A percentile compares a stretch with the other conserved stretches of the same genome.
These are phyloP conservation scores for Fusarium sp. DNA, from an alignment of 2,329 filamentous ascomycete species.

Conservation along the genomic window DNA sequence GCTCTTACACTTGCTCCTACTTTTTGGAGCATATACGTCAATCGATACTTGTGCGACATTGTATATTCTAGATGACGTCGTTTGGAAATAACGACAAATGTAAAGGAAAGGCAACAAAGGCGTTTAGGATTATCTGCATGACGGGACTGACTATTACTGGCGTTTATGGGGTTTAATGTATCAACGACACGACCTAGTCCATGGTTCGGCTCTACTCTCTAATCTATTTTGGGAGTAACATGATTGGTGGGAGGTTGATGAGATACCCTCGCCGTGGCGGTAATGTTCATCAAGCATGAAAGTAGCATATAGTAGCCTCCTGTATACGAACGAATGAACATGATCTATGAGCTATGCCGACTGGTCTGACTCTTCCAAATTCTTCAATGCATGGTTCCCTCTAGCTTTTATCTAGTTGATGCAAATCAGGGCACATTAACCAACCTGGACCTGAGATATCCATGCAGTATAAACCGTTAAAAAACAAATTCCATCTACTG, in stretches of 20 bases:
- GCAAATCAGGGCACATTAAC: slow-evolving; percentile 3
- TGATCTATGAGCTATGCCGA: slow-evolving; percentile 22
- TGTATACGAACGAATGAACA: slow-evolving; percentile 28
- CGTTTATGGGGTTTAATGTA: slow-evolving; percentile 20
- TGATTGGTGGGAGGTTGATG: slow-evolving; percentile 21
- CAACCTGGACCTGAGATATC: not conserved
- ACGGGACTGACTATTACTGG: slow-evolving; percentile 12
- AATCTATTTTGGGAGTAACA: slow-evolving; percentile 15
- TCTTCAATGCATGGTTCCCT: slow-evolving; percentile 6
- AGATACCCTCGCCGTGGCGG: slow-evolving; percentile 37
- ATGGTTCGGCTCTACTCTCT: slow-evolving; percentile 22
- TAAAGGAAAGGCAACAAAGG: slow-evolving; percentile 33
- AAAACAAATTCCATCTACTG: slow-evolving; percentile 21
- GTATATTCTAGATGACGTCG: slow-evolving; percentile 24
- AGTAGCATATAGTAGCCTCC: slow-evolving; percentile 10
- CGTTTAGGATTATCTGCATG: slow-evolving; percentile 30
- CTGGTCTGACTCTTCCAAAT: not conserved
- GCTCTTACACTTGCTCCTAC: slow-evolving; percentile 11
- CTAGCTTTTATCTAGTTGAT: slow-evolving; percentile 8
- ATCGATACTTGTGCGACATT: slow-evolving; percentile 22
- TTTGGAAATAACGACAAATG: slow-evolving; percentile 15
- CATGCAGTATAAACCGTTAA: not conserved
- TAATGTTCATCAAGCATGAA: slow-evolving; percentile 26
- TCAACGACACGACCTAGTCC: slow-evolving; percentile 15
- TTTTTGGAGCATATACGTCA: slow-evolving; percentile 9